These are phyloP conservation scores for Graphilbum ipis-grandicollis DNA, from an alignment of 2,329 filamentous ascomycete genomes.

Conservation along the genomic window DNA sequence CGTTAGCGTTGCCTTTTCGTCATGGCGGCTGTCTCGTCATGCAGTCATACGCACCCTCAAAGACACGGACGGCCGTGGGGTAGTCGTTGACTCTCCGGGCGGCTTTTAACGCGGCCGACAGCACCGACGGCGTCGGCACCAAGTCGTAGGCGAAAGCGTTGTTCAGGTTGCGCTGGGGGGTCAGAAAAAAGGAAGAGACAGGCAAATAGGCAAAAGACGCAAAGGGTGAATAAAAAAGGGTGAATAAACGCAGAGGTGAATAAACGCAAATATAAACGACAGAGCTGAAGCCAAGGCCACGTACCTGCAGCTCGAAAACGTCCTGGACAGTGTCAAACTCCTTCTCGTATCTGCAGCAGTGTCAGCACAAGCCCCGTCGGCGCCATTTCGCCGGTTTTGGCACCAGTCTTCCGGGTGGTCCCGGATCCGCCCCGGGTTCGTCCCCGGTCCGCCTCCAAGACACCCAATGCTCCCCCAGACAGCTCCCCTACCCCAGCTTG, in stretches of 20 bases:
- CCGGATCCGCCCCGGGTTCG: no score
- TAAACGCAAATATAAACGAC: no score
- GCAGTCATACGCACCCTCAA: constrained; percentile 56
- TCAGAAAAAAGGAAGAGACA: constrained; percentile 1
- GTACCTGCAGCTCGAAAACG: constrained; percentile 98
- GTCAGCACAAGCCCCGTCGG: no score
- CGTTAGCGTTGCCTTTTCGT: neutral
- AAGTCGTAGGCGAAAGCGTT: constrained; percentile 99
- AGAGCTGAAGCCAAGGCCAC: constrained; percentile 17
- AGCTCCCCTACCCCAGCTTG: no score
- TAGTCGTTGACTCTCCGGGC: constrained; percentile 95
- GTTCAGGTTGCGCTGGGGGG: constrained; percentile 67
- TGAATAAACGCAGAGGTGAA: no score
- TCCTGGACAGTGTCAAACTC: constrained; percentile 96
- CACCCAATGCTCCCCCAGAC: no score
- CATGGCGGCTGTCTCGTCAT: no score
- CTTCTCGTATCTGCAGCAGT: constrained; percentile 77
- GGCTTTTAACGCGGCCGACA: constrained; percentile 80
- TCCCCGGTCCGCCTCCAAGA: no score
- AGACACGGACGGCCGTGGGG: constrained; percentile 93
- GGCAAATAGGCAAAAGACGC: neutral
- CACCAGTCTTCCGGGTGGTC: neutral
- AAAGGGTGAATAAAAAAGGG: neutral
- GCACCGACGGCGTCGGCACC: constrained; percentile 81
- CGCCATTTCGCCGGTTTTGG: no score